These are phyloP conservation scores for Aspergillus pseudoviridinutans DNA, from an alignment of 2,329 filamentous ascomycete species.

Conservation along the genomic window DNA sequence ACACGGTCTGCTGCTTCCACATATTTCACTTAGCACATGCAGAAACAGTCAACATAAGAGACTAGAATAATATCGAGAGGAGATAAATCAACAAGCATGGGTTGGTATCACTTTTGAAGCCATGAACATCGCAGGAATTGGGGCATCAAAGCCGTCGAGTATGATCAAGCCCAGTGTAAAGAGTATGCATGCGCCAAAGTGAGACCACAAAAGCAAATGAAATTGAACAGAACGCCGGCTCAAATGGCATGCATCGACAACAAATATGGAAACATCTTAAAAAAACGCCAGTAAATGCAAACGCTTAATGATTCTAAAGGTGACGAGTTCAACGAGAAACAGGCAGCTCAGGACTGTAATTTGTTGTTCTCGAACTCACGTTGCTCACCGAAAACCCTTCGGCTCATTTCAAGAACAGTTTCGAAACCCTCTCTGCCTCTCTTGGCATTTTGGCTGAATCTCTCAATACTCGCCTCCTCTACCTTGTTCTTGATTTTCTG, in stretches of 20 bases:
- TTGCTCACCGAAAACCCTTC: slow-evolving; percentile 88
- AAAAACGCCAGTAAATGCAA: slow-evolving; percentile 30
- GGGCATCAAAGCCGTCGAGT: background rate
- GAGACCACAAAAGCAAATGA: background rate
- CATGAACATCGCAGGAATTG: background rate
- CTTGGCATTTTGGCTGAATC: slow-evolving; percentile 86
- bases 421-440: slow-evolving; percentile 95
- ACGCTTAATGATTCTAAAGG: slow-evolving; percentile 22
- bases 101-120: background rate
- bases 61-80: background rate
- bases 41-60: background rate
- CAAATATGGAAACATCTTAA: background rate
- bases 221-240: slow-evolving; percentile 18
- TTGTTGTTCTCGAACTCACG: slow-evolving; percentile 58
- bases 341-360: slow-evolving; percentile 22
- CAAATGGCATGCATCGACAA: slow-evolving; percentile 20
- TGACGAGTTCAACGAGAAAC: background rate
- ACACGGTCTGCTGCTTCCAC: background rate
- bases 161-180: background rate
- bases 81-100: background rate
- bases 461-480: slow-evolving; percentile 82
- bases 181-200: background rate
- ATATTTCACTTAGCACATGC: background rate
- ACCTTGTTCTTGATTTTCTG: slow-evolving; percentile 95
- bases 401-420: slow-evolving; percentile 86